These are phyloP conservation scores for Chlamydomonas applanata DNA, from an alignment of 139 green algal genomes.

Conservation along the genomic window DNA sequence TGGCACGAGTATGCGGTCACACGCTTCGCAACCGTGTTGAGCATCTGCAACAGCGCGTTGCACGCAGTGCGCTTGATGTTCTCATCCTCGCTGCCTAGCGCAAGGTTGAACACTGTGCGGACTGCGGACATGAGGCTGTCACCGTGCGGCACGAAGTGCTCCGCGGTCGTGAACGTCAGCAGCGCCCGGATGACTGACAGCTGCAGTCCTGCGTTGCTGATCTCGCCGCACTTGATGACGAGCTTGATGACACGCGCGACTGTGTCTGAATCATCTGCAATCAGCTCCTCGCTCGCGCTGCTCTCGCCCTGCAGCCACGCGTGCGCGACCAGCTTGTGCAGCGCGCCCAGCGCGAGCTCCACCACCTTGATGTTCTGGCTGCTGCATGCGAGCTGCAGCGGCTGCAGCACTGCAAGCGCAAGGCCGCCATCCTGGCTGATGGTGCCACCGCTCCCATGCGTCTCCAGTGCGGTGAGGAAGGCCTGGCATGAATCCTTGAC, in stretches of 20 bases:
- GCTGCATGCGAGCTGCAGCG: constrained; percentile 64
- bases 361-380: constrained; percentile 46
- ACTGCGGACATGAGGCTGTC: constrained; percentile 81
- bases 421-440: constrained; percentile 25
- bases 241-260: constrained; percentile 65
- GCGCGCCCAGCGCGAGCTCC: constrained; percentile 75
- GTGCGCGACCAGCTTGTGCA: constrained; percentile 90
- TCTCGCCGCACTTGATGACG: constrained; percentile 72
- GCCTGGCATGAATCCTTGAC: constrained; percentile 65
- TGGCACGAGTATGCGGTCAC: constrained; percentile 53
- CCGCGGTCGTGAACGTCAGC: constrained; percentile 81
- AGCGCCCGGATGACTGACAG: constrained; percentile 77
- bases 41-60: constrained; percentile 85
- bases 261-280: constrained; percentile 37
- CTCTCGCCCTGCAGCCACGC: constrained; percentile 80
- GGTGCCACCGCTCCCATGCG: constrained; percentile 32
- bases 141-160: constrained; percentile 88
- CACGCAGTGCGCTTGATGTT: constrained; percentile 74
- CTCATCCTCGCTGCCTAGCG: constrained; percentile 68
- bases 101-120: constrained; percentile 85
- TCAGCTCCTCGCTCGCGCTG: constrained; percentile 23
- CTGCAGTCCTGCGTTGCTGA: constrained; percentile 51
- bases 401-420: constrained; percentile 60
- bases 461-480: constrained; percentile 55
- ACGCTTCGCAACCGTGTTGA: constrained; percentile 85